Evolutionary conservation across 192 early-diverging fungal genomes (phyloP).

Genomic region (Linnemannia hyalina): DNA sequence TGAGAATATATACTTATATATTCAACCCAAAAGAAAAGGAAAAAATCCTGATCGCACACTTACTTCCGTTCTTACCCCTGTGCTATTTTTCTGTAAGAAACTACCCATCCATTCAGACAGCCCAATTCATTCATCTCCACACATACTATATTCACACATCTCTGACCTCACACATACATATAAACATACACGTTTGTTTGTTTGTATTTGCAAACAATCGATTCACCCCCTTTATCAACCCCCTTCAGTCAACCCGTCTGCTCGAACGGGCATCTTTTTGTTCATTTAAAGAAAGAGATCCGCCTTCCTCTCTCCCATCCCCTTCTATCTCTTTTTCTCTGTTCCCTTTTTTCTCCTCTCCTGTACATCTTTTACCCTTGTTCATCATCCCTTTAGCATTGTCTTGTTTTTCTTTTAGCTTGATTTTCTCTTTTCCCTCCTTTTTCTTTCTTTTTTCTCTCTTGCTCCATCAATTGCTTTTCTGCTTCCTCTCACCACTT

Average conservation of each 20-base stretch:
- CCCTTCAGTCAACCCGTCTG: background rate
- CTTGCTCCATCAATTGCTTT: too few relatives aligned
- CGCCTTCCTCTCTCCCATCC: background rate
- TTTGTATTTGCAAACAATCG: background rate
- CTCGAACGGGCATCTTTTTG: background rate
- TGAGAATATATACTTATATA: slow-evolving; percentile 3
- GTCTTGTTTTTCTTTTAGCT: background rate
- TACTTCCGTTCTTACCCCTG: background rate
- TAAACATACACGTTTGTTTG: background rate
- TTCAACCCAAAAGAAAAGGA: background rate
- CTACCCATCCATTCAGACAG: background rate
- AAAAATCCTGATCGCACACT: background rate
- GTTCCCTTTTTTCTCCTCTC: background rate
- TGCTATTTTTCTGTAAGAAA: background rate
- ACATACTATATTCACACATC: background rate
- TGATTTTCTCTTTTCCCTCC: background rate
- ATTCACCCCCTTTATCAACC: background rate
- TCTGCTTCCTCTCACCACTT: too few relatives aligned
- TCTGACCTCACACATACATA: background rate
- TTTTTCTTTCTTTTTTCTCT: background rate
- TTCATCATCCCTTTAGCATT: background rate
- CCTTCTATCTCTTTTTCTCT: background rate
- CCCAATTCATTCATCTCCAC: background rate
- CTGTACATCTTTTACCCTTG: background rate
- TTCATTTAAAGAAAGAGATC: slow-evolving; percentile 1